Conservation (phyloP, 164 flowering plant species). For the Stephania japonica region DNA sequence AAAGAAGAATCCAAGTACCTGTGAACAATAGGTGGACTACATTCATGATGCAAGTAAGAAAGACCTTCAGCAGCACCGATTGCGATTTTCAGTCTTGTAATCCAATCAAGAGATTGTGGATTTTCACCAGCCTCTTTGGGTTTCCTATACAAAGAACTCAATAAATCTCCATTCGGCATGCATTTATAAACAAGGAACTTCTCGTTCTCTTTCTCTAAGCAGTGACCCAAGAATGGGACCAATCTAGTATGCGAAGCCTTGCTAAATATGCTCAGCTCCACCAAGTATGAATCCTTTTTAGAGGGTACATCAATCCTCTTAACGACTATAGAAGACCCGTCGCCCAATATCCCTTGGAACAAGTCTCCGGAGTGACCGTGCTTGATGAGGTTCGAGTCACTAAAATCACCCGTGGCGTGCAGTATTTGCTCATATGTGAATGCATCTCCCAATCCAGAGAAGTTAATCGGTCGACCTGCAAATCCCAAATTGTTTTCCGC, state of each 20-base stretch:
- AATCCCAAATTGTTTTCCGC: conserved; percentile 27
- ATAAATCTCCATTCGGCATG: conserved; percentile 86
- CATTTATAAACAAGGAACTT: conserved; percentile 76
- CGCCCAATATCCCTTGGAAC: conserved; percentile 64
- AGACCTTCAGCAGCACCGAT: conserved; percentile 90
- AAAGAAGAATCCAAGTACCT: conserved; percentile 41
- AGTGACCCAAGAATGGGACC: conserved; percentile 84
- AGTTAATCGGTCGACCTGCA: conserved; percentile 40
- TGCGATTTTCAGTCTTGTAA: conserved; percentile 90
- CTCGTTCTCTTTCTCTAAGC: conserved; percentile 75
- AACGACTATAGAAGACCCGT: conserved; percentile 54
- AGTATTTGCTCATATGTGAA: conserved; percentile 76
- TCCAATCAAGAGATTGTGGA: conserved; percentile 93
- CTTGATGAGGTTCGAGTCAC: conserved; percentile 68
- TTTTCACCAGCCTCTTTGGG: conserved; percentile 45
- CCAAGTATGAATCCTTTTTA: conserved; percentile 50
- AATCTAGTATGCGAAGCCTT: conserved; percentile 68
- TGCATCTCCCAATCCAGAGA: conserved; percentile 56
- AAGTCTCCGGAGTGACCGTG: conserved; percentile 90
- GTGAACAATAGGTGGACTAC: conserved; percentile 86
- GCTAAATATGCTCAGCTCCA: conserved; percentile 69
- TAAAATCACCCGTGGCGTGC: conserved; percentile 60
- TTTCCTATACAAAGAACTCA: conserved; percentile 64
- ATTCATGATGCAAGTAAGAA: conserved; percentile 82
- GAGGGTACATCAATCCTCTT: conserved; percentile 56